phyloP scores from a whole-genome alignment of 164 flowering plant species.

The Brasenia schreberi region DNA sequence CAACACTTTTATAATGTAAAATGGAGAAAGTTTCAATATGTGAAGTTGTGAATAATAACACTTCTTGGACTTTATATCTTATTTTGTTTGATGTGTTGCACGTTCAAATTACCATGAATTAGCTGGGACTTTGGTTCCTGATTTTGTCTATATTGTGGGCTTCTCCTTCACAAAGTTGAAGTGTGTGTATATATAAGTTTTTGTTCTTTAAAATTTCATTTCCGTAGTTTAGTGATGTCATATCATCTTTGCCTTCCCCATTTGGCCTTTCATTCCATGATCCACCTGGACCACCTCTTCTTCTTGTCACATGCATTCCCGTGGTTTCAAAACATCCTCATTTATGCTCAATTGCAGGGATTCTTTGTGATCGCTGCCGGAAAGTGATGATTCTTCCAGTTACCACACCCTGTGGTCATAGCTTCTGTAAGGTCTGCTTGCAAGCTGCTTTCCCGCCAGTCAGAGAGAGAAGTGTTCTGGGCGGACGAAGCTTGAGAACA shows the following conservation, averaged over 20 bases:
- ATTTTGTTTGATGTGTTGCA: too few relatives aligned
- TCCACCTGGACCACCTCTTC: neutral
- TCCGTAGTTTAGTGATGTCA: too few relatives aligned
- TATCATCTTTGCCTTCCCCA: too few relatives aligned
- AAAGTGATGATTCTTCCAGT: slow-evolving; percentile 63
- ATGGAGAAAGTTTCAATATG: neutral
- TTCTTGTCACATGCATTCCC: neutral
- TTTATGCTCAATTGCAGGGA: slow-evolving; percentile 30
- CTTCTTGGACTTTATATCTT: neutral
- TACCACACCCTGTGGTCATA: slow-evolving; percentile 94
- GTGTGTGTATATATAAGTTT: too few relatives aligned
- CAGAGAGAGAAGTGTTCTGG: slow-evolving; percentile 33
- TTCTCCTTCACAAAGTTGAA: too few relatives aligned
- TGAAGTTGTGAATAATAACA: neutral
- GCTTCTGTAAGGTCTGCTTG: slow-evolving; percentile 83
- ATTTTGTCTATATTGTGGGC: too few relatives aligned
- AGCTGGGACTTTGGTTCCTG: too few relatives aligned
- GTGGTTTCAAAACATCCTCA: neutral
- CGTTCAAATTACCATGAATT: too few relatives aligned
- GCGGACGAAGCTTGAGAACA: slow-evolving; percentile 40
- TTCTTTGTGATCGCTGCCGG: slow-evolving; percentile 58
- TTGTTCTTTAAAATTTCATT: too few relatives aligned
- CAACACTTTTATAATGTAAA: too few relatives aligned
- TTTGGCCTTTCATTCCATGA: too few relatives aligned
- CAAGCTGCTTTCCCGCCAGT: slow-evolving; percentile 60